phyloP scores from a whole-genome alignment of 2,329 filamentous ascomycete genomes.

The Cercospora janseana region DNA sequence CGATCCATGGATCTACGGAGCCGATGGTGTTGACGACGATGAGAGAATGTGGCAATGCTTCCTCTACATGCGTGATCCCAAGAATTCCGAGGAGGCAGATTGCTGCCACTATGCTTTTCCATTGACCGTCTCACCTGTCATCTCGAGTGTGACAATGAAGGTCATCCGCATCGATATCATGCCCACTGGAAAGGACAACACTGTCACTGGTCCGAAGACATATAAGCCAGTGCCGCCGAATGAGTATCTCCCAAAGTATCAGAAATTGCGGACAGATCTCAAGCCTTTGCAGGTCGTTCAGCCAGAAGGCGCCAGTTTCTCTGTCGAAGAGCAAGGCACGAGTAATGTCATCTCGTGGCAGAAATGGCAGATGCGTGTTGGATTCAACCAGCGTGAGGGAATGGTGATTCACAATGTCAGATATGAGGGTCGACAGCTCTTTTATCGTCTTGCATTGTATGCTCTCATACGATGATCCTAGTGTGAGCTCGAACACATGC shows the following conservation, averaged over 20 bases:
- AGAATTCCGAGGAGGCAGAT: constrained; percentile 58
- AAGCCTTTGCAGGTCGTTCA: constrained; percentile 74
- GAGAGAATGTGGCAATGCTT: constrained; percentile 53
- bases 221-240: constrained; percentile 60
- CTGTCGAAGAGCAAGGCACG: constrained; percentile 48
- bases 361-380: constrained; percentile 62
- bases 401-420: constrained; percentile 65
- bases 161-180: constrained; percentile 68
- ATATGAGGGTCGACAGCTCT: constrained; percentile 54
- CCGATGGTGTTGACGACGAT: constrained; percentile 50
- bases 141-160: constrained; percentile 59
- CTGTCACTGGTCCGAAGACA: constrained; percentile 54
- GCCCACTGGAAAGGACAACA: constrained; percentile 64
- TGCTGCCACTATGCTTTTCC: constrained; percentile 69
- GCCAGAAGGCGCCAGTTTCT: constrained; percentile 66
- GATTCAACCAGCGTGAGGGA: constrained; percentile 63
- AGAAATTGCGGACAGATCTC: constrained; percentile 44
- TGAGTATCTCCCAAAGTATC: constrained; percentile 63
- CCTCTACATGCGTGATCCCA: constrained; percentile 63
- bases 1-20: constrained; percentile 70
- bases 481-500: no score
- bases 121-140: constrained; percentile 64
- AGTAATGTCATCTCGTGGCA: constrained; percentile 60
- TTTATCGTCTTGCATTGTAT: constrained; percentile 67
- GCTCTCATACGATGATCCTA: no score